Evolutionary conservation across 129 eudicot species (phyloP).

Genomic region (Heracleum sosnowskyi): DNA sequence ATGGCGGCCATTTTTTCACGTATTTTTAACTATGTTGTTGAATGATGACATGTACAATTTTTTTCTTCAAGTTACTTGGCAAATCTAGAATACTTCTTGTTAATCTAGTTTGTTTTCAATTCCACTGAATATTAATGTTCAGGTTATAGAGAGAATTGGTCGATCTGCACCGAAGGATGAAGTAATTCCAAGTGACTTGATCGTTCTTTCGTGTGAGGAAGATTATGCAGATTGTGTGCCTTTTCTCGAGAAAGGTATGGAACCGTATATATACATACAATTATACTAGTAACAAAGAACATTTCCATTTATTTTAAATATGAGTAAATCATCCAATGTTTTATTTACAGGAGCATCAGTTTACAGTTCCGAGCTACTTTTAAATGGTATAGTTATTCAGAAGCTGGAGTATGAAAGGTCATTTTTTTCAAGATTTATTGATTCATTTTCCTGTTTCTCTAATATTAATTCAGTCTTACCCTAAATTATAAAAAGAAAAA

Average conservation of each 20-base stretch:
- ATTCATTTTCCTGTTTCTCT: background rate
- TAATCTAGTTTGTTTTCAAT: background rate
- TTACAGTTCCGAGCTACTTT: constrained; percentile 80
- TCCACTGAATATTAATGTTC: constrained; percentile 15
- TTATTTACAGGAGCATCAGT: constrained; percentile 55
- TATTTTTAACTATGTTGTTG: background rate
- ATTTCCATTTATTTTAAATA: constrained; percentile 3
- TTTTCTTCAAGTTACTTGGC: background rate
- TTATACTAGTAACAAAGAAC: background rate
- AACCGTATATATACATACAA: background rate
- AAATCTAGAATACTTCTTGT: background rate
- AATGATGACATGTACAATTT: background rate
- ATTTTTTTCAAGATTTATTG: background rate
- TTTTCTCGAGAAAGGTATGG: constrained; percentile 69
- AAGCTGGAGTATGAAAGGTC: constrained; percentile 83
- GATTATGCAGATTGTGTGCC: constrained; percentile 66
- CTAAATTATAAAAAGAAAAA: background rate
- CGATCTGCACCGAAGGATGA: constrained; percentile 48
- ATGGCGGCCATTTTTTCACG: background rate
- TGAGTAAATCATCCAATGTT: background rate
- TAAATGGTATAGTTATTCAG: constrained; percentile 79
- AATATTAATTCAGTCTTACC: background rate
- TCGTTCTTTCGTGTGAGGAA: constrained; percentile 86
- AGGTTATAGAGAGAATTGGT: constrained; percentile 69
- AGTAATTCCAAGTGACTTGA: constrained; percentile 38